phyloP scores from a whole-genome alignment of 2,329 filamentous ascomycete species.

The Paracamarosporium sp. region DNA sequence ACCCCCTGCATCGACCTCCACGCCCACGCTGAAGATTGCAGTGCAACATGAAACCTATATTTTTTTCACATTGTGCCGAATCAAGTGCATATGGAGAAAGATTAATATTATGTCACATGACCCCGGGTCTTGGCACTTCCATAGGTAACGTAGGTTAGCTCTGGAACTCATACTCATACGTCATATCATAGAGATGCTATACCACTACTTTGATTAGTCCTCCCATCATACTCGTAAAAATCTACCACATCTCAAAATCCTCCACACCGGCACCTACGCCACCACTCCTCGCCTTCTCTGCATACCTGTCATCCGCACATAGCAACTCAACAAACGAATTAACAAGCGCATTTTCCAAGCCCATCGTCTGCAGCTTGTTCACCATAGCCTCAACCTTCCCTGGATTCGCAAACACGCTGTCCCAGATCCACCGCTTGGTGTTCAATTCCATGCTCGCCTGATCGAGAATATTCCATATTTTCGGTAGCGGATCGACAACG shows the following conservation, averaged over 20 bases:
- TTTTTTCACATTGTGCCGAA: too few relatives aligned
- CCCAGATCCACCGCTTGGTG: constrained; percentile 38
- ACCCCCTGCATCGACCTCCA: too few relatives aligned
- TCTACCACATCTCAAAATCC: constrained; percentile 4
- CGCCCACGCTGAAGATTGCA: too few relatives aligned
- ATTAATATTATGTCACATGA: too few relatives aligned
- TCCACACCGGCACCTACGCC: background rate
- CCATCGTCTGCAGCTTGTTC: constrained; percentile 23
- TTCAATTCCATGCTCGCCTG: constrained; percentile 38
- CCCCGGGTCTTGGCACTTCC: too few relatives aligned
- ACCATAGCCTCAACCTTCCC: constrained; percentile 13
- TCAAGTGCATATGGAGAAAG: too few relatives aligned
- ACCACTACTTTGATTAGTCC: background rate
- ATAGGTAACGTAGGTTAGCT: too few relatives aligned
- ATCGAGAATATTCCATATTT: constrained; percentile 37
- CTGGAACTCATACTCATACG: too few relatives aligned
- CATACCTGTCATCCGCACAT: constrained; percentile 28
- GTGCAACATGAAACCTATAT: too few relatives aligned
- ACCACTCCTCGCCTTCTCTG: background rate
- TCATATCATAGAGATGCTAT: too few relatives aligned
- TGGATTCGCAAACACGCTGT: constrained; percentile 3
- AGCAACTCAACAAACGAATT: constrained; percentile 28
- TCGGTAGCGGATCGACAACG: constrained; percentile 37
- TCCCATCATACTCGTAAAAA: background rate
- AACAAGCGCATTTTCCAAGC: constrained; percentile 19